These are phyloP conservation scores for Plasmodium sp. DNA, from an alignment of 169 alveolate genomes.

Conservation along the genomic window DNA sequence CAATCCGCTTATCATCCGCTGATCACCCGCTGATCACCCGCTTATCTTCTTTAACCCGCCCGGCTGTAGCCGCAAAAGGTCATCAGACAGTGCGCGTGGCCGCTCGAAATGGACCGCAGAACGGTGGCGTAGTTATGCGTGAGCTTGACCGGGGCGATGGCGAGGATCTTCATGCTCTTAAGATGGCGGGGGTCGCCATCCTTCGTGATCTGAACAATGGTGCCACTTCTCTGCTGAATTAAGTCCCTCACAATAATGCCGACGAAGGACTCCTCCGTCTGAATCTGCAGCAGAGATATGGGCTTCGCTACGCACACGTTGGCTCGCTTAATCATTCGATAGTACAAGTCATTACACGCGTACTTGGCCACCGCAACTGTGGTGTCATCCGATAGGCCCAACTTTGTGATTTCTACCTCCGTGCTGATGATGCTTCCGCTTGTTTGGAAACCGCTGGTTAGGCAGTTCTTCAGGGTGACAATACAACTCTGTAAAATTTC, in stretches of 20 bases:
- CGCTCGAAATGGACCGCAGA: conserved; percentile 72
- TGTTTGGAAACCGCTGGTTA: conserved; percentile 60
- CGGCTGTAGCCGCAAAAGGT: conserved; percentile 61
- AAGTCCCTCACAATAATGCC: conserved; percentile 62
- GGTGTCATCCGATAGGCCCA: conserved; percentile 48
- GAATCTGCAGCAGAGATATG: conserved; percentile 55
- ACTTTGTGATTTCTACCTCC: conserved; percentile 51
- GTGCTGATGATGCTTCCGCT: conserved; percentile 72
- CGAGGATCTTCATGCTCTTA: conserved; percentile 69
- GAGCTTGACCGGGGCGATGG: conserved; percentile 36
- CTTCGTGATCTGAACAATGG: conserved; percentile 62
- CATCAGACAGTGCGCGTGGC: conserved; percentile 62
- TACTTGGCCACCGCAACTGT: conserved; percentile 70
- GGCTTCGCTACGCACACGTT: conserved; percentile 54
- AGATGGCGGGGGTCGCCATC: conserved; percentile 23
- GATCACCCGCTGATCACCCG: not conserved
- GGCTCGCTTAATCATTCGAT: conserved; percentile 47
- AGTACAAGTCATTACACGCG: conserved; percentile 73
- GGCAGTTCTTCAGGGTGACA: conserved; percentile 47
- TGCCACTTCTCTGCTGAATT: conserved; percentile 66
- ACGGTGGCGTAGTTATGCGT: conserved; percentile 63
- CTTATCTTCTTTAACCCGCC: not conserved
- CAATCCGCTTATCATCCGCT: not conserved
- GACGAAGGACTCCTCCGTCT: conserved; percentile 65
- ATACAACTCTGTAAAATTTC: conserved; percentile 71